Evolutionary conservation across 768 basidiomycete genomes (phyloP), one percentile per base, ranked within the genome.

Genomic region (Mycena rebaudengoi): DNA sequence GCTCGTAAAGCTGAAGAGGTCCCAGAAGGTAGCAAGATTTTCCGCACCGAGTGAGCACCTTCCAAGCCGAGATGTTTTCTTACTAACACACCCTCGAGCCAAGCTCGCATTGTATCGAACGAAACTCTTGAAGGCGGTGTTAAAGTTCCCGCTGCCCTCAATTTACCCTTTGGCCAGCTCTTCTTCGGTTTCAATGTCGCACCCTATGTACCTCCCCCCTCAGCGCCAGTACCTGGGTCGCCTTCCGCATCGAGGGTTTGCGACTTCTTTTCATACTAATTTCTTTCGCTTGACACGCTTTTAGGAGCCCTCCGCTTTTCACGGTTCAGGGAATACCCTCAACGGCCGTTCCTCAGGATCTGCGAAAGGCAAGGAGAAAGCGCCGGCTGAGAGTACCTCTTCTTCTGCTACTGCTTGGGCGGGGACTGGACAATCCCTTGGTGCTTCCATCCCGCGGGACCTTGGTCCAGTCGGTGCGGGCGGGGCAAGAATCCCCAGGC

Each of bases 131-230:
- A 93, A 60, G 81, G 86, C 18, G 90, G 90, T 20, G 83, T 80
- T 48, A 91, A 92, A 70, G 95, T 92, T 8, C 97, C 98, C 5
- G 96, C 94, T 0, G 90, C 95, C 8, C 82, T 99, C 40, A 91
- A 91, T 67, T 82, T 99, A 11, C 96, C 98, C 0, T 91, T 92
- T 66, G 98, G 98, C 13, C 91, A 98, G 68, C 82, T 99, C 20
- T 99, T 99, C 83, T 99, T 99, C 72, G 98, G 98, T 11, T 99
- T 91, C 80, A 91, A 92, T 62, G 86, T 93, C 59, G 80, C 86
- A 2, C 82, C 91, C 1, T 94, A 93, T 72, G 81, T 78, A 4
- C 87, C 88, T 7, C 85, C 88, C 5, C 73, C 79, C 43, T 68
- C 74, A 32, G 60, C 79, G 29, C 62, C 30, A 16, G 59, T 73